Percentiles rank a stretch among this genome's conserved stretches.
These are phyloP conservation scores for Lepidium africanum DNA, from an alignment of 345 rosid species.

Conservation along the genomic window DNA sequence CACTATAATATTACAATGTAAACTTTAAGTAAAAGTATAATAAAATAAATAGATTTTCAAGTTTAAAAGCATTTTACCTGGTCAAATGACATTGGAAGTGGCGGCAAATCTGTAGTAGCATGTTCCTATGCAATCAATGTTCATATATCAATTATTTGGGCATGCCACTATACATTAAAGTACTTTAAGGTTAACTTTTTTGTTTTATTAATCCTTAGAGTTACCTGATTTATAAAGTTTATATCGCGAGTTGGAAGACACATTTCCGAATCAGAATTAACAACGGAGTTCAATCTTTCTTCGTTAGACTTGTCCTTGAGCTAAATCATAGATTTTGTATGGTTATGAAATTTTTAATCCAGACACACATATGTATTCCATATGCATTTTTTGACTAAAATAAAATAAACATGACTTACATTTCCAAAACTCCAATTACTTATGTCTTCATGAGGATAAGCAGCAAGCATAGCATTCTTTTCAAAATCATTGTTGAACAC, in stretches of 20 bases:
- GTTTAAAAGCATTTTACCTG: neutral
- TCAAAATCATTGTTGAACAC: neutral
- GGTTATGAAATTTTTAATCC: neutral
- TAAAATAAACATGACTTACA: conserved; percentile 4
- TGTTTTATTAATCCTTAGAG: neutral
- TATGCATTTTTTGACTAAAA: neutral
- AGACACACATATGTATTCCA: neutral
- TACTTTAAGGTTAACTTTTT: neutral
- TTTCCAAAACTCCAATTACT: neutral
- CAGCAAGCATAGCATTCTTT: neutral
- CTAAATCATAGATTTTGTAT: neutral
- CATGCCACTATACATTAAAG: neutral
- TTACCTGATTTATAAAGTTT: neutral
- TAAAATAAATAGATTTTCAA: no score
- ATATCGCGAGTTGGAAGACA: neutral
- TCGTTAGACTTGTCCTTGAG: neutral
- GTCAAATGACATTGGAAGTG: neutral
- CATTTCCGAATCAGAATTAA: neutral
- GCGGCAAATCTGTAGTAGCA: neutral
- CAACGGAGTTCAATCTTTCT: neutral
- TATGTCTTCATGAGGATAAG: neutral
- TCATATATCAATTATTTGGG: neutral
- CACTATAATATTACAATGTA: no score
- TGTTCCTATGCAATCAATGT: conserved; percentile 11
- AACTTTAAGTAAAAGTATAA: no score